phyloP scores from a whole-genome alignment of 768 basidiomycete genomes.

The Amanita brunnescens region DNA sequence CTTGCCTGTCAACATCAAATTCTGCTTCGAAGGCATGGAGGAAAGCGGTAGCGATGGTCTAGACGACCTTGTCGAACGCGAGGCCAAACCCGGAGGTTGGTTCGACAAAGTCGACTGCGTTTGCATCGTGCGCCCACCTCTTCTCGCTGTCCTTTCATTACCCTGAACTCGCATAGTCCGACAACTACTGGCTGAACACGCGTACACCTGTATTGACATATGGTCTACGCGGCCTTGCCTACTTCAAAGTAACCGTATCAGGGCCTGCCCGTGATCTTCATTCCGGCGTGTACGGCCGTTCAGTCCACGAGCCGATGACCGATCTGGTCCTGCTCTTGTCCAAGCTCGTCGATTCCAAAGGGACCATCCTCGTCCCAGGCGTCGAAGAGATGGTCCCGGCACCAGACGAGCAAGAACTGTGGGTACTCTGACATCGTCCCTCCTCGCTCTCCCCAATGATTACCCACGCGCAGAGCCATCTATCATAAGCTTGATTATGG shows the following conservation, averaged over 20 bases:
- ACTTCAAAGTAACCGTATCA: constrained; percentile 74
- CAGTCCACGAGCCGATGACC: constrained; percentile 89
- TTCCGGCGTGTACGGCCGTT: constrained; percentile 79
- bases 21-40: constrained; percentile 98
- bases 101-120: constrained; percentile 87
- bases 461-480: constrained; percentile 35
- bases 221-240: constrained; percentile 80
- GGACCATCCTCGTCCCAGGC: constrained; percentile 84
- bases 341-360: constrained; percentile 70
- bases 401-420: constrained; percentile 68
- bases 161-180: constrained; percentile 41
- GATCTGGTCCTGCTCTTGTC: constrained; percentile 80
- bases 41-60: constrained; percentile 89
- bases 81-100: constrained; percentile 66
- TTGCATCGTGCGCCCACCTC: constrained; percentile 62
- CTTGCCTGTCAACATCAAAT: constrained; percentile 82
- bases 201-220: constrained; percentile 79
- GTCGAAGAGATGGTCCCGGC: constrained; percentile 77
- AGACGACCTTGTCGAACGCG: constrained; percentile 74
- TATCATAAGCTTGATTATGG: constrained; percentile 72
- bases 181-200: constrained; percentile 91
- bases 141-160: not conserved
- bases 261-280: constrained; percentile 88
- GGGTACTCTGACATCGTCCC: not conserved
- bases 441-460: not conserved